These are phyloP conservation scores for Candida frijolesensis DNA, from an alignment of 1,139 yeast genomes.

Conservation along the genomic window DNA sequence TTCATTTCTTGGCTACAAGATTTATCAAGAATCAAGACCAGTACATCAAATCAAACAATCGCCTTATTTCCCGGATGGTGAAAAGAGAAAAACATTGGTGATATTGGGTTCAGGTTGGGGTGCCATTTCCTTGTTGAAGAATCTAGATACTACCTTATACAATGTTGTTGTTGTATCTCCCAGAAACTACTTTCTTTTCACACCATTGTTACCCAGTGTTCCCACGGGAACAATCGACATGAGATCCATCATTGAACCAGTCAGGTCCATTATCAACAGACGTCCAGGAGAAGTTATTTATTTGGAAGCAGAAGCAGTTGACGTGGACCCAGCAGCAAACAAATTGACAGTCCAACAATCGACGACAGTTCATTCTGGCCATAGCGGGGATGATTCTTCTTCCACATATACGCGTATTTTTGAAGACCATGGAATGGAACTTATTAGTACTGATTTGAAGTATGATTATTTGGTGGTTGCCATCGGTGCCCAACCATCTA, in stretches of 20 bases:
- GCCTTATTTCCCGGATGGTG: conserved; percentile 60
- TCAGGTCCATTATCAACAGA: conserved; percentile 66
- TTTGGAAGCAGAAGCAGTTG: conserved; percentile 88
- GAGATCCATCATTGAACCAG: conserved; percentile 87
- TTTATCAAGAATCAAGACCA: conserved; percentile 65
- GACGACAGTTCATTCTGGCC: conserved; percentile 53
- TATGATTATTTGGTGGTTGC: conserved; percentile 85
- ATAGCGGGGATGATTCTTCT: conserved; percentile 51
- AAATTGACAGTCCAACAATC: conserved; percentile 29
- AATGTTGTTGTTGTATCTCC: conserved; percentile 89
- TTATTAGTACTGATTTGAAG: conserved; percentile 48
- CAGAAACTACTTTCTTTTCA: conserved; percentile 89
- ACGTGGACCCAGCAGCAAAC: conserved; percentile 60
- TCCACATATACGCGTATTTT: conserved; percentile 28
- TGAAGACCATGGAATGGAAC: conserved; percentile 47
- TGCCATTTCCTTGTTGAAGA: conserved; percentile 74
- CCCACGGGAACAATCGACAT: conserved; percentile 91
- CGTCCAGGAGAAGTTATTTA: conserved; percentile 77
- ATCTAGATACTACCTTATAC: conserved; percentile 80
- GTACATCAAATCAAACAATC: conserved; percentile 55
- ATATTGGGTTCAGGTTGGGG: conserved; percentile 97
- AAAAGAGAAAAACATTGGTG: conserved; percentile 82
- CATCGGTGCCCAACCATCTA: conserved; percentile 89
- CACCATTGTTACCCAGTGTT: conserved; percentile 88
- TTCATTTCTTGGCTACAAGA: conserved; percentile 47